Evolutionary conservation across 768 basidiomycete species (phyloP).

Genomic region (Terana coerulea): DNA sequence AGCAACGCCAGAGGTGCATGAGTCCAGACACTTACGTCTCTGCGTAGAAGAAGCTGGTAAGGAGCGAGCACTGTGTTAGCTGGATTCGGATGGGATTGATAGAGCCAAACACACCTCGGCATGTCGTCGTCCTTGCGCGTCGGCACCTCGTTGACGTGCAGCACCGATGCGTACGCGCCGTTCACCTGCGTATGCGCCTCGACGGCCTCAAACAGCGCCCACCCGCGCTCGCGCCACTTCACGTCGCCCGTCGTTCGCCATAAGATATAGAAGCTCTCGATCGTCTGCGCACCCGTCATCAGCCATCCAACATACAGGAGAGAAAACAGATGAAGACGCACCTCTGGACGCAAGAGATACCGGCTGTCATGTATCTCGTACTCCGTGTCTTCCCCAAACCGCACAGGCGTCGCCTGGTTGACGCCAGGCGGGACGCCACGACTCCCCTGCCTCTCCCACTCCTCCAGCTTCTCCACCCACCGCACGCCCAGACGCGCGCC

Average conservation of each 20-base stretch:
- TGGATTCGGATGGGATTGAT: no score
- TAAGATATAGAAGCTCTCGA: slow-evolving; percentile 70
- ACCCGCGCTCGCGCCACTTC: slow-evolving; percentile 68
- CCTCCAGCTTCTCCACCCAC: slow-evolving; percentile 41
- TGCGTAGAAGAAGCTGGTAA: slow-evolving; percentile 43
- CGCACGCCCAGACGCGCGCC: slow-evolving; percentile 29
- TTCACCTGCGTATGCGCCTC: slow-evolving; percentile 53
- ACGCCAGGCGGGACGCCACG: slow-evolving; percentile 49
- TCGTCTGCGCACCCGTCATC: slow-evolving; percentile 53
- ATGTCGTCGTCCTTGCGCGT: no score
- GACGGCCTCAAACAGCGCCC: slow-evolving; percentile 68
- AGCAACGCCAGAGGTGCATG: not conserved
- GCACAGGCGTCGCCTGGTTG: slow-evolving; percentile 34
- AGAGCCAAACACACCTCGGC: slow-evolving; percentile 72
- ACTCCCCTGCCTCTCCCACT: slow-evolving; percentile 32
- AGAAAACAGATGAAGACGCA: slow-evolving; percentile 20
- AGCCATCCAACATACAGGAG: not conserved
- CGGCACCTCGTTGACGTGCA: slow-evolving; percentile 43
- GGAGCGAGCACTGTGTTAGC: not conserved
- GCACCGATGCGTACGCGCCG: slow-evolving; percentile 58
- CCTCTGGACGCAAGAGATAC: slow-evolving; percentile 71
- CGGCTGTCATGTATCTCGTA: slow-evolving; percentile 43
- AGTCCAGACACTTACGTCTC: slow-evolving; percentile 38
- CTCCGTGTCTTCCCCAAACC: slow-evolving; percentile 34
- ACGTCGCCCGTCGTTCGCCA: slow-evolving; percentile 67